Base-by-base conservation (phyloP, 2,329 filamentous ascomycete species). In the Diaporthe batatas region DNA sequence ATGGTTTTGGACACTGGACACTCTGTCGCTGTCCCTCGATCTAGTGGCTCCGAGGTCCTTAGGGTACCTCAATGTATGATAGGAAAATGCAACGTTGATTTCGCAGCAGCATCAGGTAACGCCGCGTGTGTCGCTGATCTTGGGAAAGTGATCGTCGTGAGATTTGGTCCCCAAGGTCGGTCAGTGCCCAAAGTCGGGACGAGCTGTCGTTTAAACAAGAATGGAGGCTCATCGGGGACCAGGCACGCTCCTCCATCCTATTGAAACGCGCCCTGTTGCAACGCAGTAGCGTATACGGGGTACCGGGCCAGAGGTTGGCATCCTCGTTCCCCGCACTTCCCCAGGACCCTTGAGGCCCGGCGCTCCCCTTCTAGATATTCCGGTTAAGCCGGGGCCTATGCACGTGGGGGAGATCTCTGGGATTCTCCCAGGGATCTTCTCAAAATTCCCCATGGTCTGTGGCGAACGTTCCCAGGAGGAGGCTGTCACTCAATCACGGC, bases 281-380 rank as follows among this genome's bases (percentile, higher is more conserved):
- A 59, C 62, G 29, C 62, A 51, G 62, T 67, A 67, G 62, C 62
- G 62, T 8, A 21, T 1, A 23, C 59, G 23, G 16, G 36, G 29
- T 1, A 23, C 59, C 36, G 16, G 57, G 23, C n/a, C 34, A 39
- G 12, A 34, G 36, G 32, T 23, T 62, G 62, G 59, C 62, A 25
- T 67, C 32, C 62, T 67, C 32, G 47, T 67, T 67, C 62, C 62
- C 62, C 62, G 62, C 62, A 67, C 59, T 67, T 67, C 29, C 44
- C 62, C 44, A 12, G 36, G 42, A 47, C 12, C 39, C 58, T 23
- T 10, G 25, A 16, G 14, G 44, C 18, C 32, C 62, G 18, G 16
- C 44, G 44, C 18, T 14, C 44, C 44, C 29, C 59, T 64, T 51
- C 21, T n/a, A 36, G 44, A 18, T 32, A 29, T 23, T 36, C 59